Evolutionary conservation across 2,329 filamentous ascomycete genomes (phyloP).

Genomic region (Penicillium olsonii): DNA sequence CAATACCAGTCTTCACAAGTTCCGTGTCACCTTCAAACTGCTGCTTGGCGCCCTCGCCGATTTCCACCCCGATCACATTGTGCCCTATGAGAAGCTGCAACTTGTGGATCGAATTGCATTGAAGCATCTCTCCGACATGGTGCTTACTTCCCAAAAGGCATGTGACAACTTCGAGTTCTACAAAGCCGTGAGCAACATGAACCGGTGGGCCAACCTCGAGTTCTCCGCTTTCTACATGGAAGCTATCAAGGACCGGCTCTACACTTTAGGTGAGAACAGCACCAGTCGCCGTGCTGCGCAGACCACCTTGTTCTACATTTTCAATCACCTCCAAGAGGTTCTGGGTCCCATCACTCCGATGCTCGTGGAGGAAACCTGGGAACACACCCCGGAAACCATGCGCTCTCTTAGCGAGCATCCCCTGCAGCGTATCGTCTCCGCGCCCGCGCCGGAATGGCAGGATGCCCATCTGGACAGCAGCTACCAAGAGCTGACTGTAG

Average conservation of each 20-base stretch:
- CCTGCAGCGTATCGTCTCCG: constrained; percentile 40
- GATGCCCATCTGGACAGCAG: constrained; percentile 51
- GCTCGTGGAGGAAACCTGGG: constrained; percentile 87
- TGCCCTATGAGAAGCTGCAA: constrained; percentile 54
- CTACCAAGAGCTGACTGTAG: constrained; percentile 46
- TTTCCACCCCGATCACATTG: constrained; percentile 46
- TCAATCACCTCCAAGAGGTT: constrained; percentile 73
- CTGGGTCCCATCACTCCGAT: constrained; percentile 78
- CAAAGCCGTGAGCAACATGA: constrained; percentile 71
- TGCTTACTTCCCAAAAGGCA: constrained; percentile 63
- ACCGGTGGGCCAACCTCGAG: constrained; percentile 78
- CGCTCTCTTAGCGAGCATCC: constrained; percentile 51
- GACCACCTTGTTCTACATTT: constrained; percentile 61
- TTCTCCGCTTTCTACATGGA: constrained; percentile 95
- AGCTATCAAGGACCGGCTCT: constrained; percentile 85
- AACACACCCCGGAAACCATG: constrained; percentile 69
- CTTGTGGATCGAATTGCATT: constrained; percentile 74
- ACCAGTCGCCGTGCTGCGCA: constrained; percentile 60
- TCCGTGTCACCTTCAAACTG: constrained; percentile 87
- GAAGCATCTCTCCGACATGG: constrained; percentile 68
- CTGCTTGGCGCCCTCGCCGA: constrained; percentile 73
- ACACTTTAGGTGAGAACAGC: constrained; percentile 73
- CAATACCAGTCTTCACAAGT: constrained; percentile 78
- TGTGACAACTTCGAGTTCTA: constrained; percentile 79
- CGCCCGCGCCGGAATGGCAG: constrained; percentile 37